Percentiles rank a stretch among this genome's conserved stretches.
phyloP scores from a whole-genome alignment of 2,329 filamentous ascomycete species.

The Pseudogymnoascus sp. region DNA sequence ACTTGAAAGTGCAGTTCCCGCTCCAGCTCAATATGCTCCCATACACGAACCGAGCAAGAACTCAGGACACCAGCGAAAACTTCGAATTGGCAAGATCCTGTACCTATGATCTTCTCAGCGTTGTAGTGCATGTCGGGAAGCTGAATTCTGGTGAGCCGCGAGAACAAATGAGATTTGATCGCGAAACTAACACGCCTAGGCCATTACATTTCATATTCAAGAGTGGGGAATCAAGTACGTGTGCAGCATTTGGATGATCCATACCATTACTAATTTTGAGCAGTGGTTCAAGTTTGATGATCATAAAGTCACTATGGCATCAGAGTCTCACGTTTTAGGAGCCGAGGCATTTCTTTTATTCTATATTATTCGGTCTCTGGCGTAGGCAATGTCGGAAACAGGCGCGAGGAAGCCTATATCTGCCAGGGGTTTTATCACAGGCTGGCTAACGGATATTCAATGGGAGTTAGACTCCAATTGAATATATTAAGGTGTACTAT shows the following conservation, averaged over 20 bases:
- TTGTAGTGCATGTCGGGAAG: conserved; percentile 88
- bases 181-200: conserved; percentile 32
- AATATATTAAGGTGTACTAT: neutral
- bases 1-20: conserved; percentile 78
- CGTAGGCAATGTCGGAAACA: conserved; percentile 27
- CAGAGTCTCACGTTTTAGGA: conserved; percentile 73
- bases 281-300: conserved; percentile 97
- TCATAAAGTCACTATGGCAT: conserved; percentile 78
- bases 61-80: conserved; percentile 40
- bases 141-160: conserved; percentile 60
- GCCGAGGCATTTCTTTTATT: conserved; percentile 88
- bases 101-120: conserved; percentile 78
- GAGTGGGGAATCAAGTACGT: conserved; percentile 63
- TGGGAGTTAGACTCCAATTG: neutral
- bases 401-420: neutral
- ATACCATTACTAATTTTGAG: conserved; percentile 13
- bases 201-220: conserved; percentile 84
- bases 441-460: neutral
- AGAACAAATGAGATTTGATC: neutral
- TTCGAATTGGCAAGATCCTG: conserved; percentile 55
- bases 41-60: conserved; percentile 64
- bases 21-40: conserved; percentile 82
- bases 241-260: neutral
- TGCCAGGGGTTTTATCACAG: neutral
- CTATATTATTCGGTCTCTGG: conserved; percentile 62